A percentile compares a stretch with the other conserved stretches of the same genome.
These are phyloP conservation scores for Inonotus hispidus DNA, from an alignment of 1,284 basidiomycete species.

Conservation along the genomic window DNA sequence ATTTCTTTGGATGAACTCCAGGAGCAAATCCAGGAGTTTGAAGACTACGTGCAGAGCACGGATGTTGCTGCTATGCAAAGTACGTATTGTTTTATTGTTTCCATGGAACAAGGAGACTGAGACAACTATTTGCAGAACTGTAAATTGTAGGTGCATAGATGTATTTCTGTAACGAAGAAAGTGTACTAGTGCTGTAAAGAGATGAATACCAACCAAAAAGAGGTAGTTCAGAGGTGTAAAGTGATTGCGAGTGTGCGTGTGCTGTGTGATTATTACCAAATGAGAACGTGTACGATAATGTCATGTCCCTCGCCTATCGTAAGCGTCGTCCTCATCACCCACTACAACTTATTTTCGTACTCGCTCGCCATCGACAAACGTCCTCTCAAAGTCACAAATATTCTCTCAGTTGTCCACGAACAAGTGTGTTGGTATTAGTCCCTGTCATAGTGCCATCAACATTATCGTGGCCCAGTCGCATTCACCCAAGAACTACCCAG, in stretches of 20 bases:
- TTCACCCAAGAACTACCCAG: neutral
- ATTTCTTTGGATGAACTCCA: slow-evolving; percentile 94
- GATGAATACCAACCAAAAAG: neutral
- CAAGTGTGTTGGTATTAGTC: neutral
- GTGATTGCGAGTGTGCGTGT: neutral
- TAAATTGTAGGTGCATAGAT: neutral
- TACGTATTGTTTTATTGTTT: slow-evolving; percentile 33
- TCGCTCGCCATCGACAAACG: neutral
- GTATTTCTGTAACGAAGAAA: neutral
- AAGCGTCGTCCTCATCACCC: neutral
- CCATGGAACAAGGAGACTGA: neutral
- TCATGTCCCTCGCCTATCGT: neutral
- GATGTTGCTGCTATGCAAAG: slow-evolving; percentile 92
- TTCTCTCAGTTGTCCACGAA: neutral
- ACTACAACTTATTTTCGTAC: neutral
- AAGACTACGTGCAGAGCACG: slow-evolving; percentile 94
- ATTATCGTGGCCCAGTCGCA: neutral
- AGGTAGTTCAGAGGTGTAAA: neutral
- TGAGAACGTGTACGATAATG: neutral
- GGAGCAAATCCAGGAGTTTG: slow-evolving; percentile 82
- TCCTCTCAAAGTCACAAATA: neutral
- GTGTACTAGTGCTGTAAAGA: neutral
- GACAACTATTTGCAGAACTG: slow-evolving; percentile 6
- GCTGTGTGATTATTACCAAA: slow-evolving; percentile 5
- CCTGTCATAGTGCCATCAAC: neutral